phyloP scores from a whole-genome alignment of 306 rosid genomes.

The Cicer arietinum region DNA sequence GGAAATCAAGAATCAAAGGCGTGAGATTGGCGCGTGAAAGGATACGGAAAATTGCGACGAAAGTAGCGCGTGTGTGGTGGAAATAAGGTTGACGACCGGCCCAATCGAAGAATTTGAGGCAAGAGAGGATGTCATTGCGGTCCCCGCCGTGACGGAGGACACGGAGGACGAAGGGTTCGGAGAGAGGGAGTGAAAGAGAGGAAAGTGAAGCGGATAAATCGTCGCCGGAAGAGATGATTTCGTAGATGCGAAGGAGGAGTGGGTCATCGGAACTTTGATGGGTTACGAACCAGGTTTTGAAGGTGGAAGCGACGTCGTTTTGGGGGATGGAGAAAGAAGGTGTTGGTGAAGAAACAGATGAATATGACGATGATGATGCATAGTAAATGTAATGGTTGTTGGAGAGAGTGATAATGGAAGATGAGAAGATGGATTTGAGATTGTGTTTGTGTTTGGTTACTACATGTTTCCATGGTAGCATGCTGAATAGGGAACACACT shows the following conservation, averaged over 20 bases:
- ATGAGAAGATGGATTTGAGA: constrained; percentile 35
- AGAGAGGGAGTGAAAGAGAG: constrained; percentile 55
- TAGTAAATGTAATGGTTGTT: neutral
- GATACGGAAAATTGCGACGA: constrained; percentile 64
- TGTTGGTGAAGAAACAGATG: neutral
- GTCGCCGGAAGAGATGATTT: constrained; percentile 47
- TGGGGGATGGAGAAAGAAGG: neutral
- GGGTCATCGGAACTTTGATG: constrained; percentile 30
- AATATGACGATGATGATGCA: neutral
- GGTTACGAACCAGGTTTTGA: constrained; percentile 68
- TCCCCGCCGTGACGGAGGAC: constrained; percentile 52
- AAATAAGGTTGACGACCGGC: constrained; percentile 73
- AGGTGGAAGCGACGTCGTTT: constrained; percentile 44
- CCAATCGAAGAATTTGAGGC: constrained; percentile 93
- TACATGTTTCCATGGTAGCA: constrained; percentile 50
- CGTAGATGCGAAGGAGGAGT: constrained; percentile 57
- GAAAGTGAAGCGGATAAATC: constrained; percentile 52
- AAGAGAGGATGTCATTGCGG: constrained; percentile 60
- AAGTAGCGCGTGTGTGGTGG: constrained; percentile 70
- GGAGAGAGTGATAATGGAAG: constrained; percentile 8
- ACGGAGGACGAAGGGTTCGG: constrained; percentile 60
- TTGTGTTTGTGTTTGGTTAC: constrained; percentile 48
- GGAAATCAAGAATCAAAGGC: constrained; percentile 63
- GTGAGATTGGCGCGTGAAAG: constrained; percentile 55
- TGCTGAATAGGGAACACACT: constrained; percentile 6